Evolutionary conservation across 2,329 filamentous ascomycete genomes (phyloP).

Genomic region (Scedosporium boydii): DNA sequence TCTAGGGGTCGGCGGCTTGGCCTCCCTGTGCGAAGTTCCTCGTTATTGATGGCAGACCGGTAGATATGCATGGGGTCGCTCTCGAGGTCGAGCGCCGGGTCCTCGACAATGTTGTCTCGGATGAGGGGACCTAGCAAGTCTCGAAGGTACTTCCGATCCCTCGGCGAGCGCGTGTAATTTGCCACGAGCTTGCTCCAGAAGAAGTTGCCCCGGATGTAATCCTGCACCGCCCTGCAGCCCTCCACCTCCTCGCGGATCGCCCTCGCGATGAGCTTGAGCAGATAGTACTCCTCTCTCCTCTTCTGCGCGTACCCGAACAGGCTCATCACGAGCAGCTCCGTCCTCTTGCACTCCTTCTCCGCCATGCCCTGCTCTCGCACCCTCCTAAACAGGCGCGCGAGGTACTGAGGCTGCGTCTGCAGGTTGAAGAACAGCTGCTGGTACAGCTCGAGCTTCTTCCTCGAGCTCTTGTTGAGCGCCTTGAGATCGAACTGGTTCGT

Average conservation of each 20-base stretch:
- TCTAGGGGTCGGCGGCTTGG: constrained; percentile 74
- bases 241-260: constrained; percentile 84
- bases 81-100: constrained; percentile 82
- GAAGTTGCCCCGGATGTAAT: constrained; percentile 81
- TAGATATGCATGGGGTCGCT: constrained; percentile 98
- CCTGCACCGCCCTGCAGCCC: constrained; percentile 60
- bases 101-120: constrained; percentile 86
- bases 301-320: constrained; percentile 97
- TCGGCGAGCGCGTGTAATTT: constrained; percentile 83
- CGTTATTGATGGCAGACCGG: constrained; percentile 88
- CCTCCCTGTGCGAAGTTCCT: constrained; percentile 84
- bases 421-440: constrained; percentile 96
- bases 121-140: constrained; percentile 79
- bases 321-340: constrained; percentile 91
- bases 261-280: constrained; percentile 76
- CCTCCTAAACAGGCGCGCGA: constrained; percentile 77
- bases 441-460: constrained; percentile 91
- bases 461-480: constrained; percentile 91
- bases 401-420: constrained; percentile 91
- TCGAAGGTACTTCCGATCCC: constrained; percentile 85
- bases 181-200: constrained; percentile 84
- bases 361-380: constrained; percentile 74
- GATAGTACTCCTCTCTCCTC: constrained; percentile 90
- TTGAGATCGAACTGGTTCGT: constrained; percentile 94
- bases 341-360: constrained; percentile 86